Conservation (phyloP, 768 basidiomycete species). For the Tulasnella calospora region DNA sequence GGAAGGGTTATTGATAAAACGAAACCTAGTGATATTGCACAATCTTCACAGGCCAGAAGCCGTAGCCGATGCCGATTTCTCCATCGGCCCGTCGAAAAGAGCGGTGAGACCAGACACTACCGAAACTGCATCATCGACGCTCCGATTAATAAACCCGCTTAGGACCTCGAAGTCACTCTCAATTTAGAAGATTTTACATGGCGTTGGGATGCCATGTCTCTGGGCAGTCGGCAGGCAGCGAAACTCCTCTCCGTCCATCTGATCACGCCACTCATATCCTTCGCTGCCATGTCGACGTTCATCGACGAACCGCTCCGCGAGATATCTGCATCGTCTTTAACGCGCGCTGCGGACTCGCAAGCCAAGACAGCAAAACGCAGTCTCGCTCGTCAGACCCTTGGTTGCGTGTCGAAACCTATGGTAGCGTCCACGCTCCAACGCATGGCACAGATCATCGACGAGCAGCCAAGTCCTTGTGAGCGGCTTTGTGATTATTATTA, state of each 20-base stretch:
- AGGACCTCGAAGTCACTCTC: constrained; percentile 24
- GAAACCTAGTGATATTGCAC: not conserved
- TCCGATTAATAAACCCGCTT: not conserved
- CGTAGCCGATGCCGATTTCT: not conserved
- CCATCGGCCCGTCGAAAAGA: not conserved
- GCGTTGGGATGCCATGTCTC: constrained; percentile 25
- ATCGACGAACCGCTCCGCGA: constrained; percentile 9
- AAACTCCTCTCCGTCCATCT: constrained; percentile 22
- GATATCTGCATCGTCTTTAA: not conserved
- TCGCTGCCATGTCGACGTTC: constrained; percentile 17
- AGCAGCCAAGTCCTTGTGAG: not conserved
- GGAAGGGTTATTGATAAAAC: not conserved
- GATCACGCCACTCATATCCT: constrained; percentile 22
- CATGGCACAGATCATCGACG: constrained; percentile 16
- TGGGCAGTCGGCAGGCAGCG: not conserved
- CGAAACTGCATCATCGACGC: not conserved
- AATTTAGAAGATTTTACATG: constrained; percentile 3
- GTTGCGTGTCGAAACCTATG: constrained; percentile 14
- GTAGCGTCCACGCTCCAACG: constrained; percentile 6
- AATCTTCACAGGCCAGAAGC: constrained; percentile 19
- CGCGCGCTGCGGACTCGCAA: constrained; percentile 18
- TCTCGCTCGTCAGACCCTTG: not conserved
- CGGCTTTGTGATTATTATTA: not conserved
- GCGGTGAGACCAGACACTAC: not conserved
- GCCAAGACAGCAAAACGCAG: constrained; percentile 20